Base-by-base conservation (phyloP, 2,329 filamentous ascomycete species). In the Phaeosphaeriaceae sp. region DNA sequence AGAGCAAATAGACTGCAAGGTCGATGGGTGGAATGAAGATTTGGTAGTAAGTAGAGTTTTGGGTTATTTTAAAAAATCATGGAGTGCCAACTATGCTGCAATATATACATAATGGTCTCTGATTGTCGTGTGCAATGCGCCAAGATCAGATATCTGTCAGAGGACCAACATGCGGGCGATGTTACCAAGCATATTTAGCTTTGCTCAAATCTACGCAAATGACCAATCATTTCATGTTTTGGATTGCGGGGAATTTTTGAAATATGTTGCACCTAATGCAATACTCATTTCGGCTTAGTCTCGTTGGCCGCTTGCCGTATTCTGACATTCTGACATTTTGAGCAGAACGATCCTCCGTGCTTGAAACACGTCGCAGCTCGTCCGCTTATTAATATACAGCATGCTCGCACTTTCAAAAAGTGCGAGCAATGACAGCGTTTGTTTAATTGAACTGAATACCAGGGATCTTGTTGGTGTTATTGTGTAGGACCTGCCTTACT, bases 241-340 rank as follows among this genome's bases (percentile, higher is more conserved):
- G 3, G 3, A 36, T 36, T 7, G 11, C 13, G 3, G 31, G 6
- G 3, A 15, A 36, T 36, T 11, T 36, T 11, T 36, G 13, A 15
- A 3, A 3, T 11, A 13, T 13, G 31, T 36, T 36, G 11, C 31
- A 3, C 31, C 7, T 11, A 36, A 24, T 24, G 19, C 7, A 20
- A 11, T 9, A 22, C 42, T 7, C 41, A 20, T 21, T 45, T 21
- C 7, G 3, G 42, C 13, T 15, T 13, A 15, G 31, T 11, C 31
- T 36, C 31, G 13, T 36, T 36, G 31, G 31, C 13, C 13, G 31
- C 31, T 13, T 15, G 31, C 6, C 31, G 7, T 24, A 6, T 51
- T 56, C 53, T 56, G 53, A 51, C 48, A 7, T 47, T 55, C 47
- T 55, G 53, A 55, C 48, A 46, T 55, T 46, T 27, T 47, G 48